Evolutionary conservation across 352 stramenopile genomes (phyloP).

Genomic region (Phytopythium boreale): DNA sequence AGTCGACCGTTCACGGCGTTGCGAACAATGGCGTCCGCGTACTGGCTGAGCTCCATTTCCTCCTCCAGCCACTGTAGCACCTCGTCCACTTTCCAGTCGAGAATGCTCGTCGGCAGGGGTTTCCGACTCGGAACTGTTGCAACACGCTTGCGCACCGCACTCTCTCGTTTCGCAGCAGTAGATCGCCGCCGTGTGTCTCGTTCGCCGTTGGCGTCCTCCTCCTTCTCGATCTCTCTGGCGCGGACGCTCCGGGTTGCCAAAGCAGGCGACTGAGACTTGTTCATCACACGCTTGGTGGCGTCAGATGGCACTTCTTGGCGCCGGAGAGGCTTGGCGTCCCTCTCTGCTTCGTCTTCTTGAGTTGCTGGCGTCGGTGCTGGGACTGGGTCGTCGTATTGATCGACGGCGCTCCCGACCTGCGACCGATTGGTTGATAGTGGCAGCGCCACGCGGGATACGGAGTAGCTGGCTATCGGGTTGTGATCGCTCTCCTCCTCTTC

Average conservation of each 20-base stretch:
- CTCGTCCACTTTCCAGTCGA: slow-evolving; percentile 54
- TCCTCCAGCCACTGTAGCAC: slow-evolving; percentile 40
- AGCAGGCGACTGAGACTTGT: background rate
- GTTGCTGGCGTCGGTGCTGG: background rate
- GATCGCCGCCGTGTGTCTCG: background rate
- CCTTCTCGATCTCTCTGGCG: background rate
- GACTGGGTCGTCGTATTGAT: background rate
- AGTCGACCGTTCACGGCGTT: slow-evolving; percentile 47
- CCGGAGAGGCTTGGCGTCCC: background rate
- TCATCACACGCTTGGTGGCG: background rate
- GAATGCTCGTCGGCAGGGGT: slow-evolving; percentile 13
- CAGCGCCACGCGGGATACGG: background rate
- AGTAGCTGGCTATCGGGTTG: background rate
- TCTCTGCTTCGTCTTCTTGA: background rate
- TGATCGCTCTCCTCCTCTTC: background rate
- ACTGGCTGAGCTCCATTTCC: slow-evolving; percentile 48
- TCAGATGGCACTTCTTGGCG: background rate
- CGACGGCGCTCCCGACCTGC: background rate
- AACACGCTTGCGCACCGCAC: background rate
- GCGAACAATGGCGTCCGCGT: slow-evolving; percentile 24
- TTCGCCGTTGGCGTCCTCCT: background rate
- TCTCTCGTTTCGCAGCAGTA: background rate
- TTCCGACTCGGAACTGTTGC: background rate
- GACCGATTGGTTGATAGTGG: background rate
- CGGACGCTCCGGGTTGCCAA: background rate